Percentiles rank a stretch among this genome's conserved stretches.
Evolutionary conservation across 2,329 filamentous ascomycete genomes (phyloP).

Genomic region (Paraconiothyrium sp.): DNA sequence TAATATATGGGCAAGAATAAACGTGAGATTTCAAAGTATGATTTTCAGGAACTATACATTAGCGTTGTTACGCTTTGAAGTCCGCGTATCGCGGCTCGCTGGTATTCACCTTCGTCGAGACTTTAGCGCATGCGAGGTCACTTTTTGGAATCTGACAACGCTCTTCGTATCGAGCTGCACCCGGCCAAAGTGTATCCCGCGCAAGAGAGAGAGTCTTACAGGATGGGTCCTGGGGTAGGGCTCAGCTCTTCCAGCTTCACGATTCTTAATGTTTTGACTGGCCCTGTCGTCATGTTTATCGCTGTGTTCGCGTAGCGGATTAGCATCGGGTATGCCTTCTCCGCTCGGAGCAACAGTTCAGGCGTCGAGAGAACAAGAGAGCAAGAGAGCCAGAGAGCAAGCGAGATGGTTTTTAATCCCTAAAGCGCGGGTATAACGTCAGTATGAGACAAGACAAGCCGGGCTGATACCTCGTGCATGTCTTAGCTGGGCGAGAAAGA

Average conservation of each 20-base stretch:
- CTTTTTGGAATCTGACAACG: neutral
- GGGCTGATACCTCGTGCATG: neutral
- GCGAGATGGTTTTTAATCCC: constrained; percentile 2
- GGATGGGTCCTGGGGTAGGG: too few species aligned
- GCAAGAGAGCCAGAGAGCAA: neutral
- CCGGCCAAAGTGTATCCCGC: neutral
- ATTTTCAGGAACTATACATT: neutral
- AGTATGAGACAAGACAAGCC: constrained; percentile 41
- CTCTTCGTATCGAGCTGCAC: neutral
- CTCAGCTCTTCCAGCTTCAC: too few species aligned
- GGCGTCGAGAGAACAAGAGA: neutral
- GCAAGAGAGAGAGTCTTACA: too few species aligned
- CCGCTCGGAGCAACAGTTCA: neutral
- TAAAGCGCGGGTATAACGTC: neutral
- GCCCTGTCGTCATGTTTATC: too few species aligned
- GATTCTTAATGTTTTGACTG: too few species aligned
- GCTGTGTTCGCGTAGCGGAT: too few species aligned
- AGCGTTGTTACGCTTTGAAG: neutral
- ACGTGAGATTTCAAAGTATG: neutral
- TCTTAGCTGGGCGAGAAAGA: neutral
- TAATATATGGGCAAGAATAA: constrained; percentile 1
- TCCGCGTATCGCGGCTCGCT: constrained; percentile 2
- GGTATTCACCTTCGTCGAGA: neutral
- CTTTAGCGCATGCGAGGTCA: constrained; percentile 7
- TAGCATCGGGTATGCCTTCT: too few species aligned